phyloP scores from a whole-genome alignment of 1,139 yeast genomes.

The Hansenula sp. region DNA sequence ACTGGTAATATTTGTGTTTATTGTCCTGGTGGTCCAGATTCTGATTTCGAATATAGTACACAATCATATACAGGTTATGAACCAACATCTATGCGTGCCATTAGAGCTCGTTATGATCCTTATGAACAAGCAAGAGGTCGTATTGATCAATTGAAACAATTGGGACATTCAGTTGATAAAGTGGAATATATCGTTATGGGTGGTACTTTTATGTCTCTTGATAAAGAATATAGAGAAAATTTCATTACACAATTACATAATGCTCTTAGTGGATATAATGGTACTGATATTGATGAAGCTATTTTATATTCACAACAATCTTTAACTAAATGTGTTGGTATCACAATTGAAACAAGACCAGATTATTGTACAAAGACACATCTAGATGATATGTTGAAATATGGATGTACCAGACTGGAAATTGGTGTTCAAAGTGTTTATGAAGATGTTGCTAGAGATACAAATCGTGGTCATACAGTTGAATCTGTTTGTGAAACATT shows the following conservation, averaged over 20 bases:
- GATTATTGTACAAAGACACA: conserved; percentile 98
- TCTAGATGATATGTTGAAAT: conserved; percentile 88
- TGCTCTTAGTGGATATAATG: conserved; percentile 91
- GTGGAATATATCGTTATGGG: conserved; percentile 99
- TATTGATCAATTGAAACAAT: conserved; percentile 88
- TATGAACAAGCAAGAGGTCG: conserved; percentile 98
- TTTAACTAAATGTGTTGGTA: conserved; percentile 95
- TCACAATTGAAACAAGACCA: conserved; percentile 97
- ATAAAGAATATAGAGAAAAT: conserved; percentile 81
- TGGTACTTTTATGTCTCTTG: conserved; percentile 96
- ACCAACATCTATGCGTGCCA: conserved; percentile 98
- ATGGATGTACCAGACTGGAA: conserved; percentile 96
- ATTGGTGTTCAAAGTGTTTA: conserved; percentile 97
- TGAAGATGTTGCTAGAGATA: conserved; percentile 98
- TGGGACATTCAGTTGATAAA: conserved; percentile 95
- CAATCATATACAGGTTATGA: conserved; percentile 98
- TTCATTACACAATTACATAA: conserved; percentile 90
- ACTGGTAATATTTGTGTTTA: conserved; percentile 98
- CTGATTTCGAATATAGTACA: conserved; percentile 95
- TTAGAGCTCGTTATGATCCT: conserved; percentile 95
- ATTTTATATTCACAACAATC: conserved; percentile 89
- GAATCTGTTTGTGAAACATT: conserved; percentile 95
- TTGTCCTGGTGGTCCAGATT: conserved; percentile 99
- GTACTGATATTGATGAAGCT: conserved; percentile 85
- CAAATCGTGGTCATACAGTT: conserved; percentile 97